Percentiles rank a stretch among this genome's conserved stretches.
These are phyloP conservation scores for Kodamaea kaohsiungensis DNA, from an alignment of 805 yeast species.

Conservation along the genomic window DNA sequence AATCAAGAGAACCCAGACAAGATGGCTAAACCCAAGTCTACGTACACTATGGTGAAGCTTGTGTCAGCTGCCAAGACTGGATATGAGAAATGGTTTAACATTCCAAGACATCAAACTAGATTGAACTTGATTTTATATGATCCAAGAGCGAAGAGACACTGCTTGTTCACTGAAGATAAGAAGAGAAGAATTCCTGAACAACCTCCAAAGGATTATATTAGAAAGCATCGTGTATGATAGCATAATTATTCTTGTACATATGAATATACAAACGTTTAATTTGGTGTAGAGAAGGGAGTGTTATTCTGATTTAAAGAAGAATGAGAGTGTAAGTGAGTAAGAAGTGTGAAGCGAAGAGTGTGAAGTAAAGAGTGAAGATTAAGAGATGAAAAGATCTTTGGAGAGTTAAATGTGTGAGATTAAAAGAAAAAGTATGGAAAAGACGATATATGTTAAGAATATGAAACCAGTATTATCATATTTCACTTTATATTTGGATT, in stretches of 20 bases:
- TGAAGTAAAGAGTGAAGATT: too few relatives aligned
- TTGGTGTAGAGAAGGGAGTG: not conserved
- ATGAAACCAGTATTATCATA: too few relatives aligned
- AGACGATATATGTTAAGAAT: too few relatives aligned
- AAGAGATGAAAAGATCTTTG: too few relatives aligned
- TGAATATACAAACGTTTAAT: conserved; percentile 4
- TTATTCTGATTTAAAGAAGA: not conserved
- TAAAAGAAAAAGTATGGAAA: too few relatives aligned
- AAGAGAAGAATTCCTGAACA: conserved; percentile 73
- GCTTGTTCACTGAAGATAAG: conserved; percentile 83
- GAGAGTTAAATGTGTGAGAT: too few relatives aligned
- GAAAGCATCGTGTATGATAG: conserved; percentile 17
- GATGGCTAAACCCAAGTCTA: conserved; percentile 58
- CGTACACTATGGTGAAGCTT: conserved; percentile 80
- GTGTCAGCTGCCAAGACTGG: conserved; percentile 92
- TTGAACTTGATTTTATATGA: conserved; percentile 62
- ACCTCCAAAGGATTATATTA: conserved; percentile 36
- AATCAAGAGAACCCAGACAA: not conserved
- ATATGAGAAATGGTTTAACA: conserved; percentile 71
- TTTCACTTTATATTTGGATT: too few relatives aligned
- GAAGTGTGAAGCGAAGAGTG: not conserved
- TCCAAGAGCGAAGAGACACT: conserved; percentile 76
- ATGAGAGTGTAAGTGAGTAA: not conserved
- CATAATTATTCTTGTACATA: conserved; percentile 9
- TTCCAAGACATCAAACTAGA: conserved; percentile 79